Evolutionary conservation across 768 basidiomycete species (phyloP).

Genomic region (Tylopilus sp.): DNA sequence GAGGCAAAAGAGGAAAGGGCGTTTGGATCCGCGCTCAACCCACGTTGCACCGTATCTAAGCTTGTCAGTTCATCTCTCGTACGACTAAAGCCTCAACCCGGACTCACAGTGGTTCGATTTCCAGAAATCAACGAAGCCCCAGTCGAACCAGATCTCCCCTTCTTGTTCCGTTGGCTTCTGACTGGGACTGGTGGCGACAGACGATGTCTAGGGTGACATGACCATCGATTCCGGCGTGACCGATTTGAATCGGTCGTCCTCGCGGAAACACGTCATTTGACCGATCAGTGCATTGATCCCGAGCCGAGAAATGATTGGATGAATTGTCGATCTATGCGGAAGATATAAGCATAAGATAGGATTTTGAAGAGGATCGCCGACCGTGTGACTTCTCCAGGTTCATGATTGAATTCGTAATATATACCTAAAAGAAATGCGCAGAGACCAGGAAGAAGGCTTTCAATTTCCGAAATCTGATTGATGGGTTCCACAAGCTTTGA

Average conservation of each 20-base stretch:
- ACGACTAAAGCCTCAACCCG: neutral
- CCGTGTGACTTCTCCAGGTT: slow-evolving; percentile 96
- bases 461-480: slow-evolving; percentile 83
- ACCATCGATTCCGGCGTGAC: slow-evolving; percentile 86
- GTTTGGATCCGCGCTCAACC: slow-evolving; percentile 66
- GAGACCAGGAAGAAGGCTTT: slow-evolving; percentile 83
- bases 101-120: slow-evolving; percentile 93
- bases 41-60: slow-evolving; percentile 73
- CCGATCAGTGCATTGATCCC: slow-evolving; percentile 87
- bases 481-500: slow-evolving; percentile 88
- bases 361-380: slow-evolving; percentile 29
- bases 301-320: slow-evolving; percentile 86
- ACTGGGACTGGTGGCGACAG: neutral
- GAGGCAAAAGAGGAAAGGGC: slow-evolving; percentile 51
- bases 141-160: slow-evolving; percentile 96
- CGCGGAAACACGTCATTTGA: slow-evolving; percentile 81
- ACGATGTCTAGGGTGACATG: slow-evolving; percentile 42
- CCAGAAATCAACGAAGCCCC: slow-evolving; percentile 98
- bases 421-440: slow-evolving; percentile 90
- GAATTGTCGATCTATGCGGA: slow-evolving; percentile 66
- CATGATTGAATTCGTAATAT: slow-evolving; percentile 95
- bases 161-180: slow-evolving; percentile 44
- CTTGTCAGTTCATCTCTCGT: neutral
- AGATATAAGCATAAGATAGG: neutral
- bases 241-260: slow-evolving; percentile 90